A percentile compares a stretch with the other conserved stretches of the same genome.
Evolutionary conservation across 257 asterid species (phyloP).

Genomic region (Jaltomata sinuosa): DNA sequence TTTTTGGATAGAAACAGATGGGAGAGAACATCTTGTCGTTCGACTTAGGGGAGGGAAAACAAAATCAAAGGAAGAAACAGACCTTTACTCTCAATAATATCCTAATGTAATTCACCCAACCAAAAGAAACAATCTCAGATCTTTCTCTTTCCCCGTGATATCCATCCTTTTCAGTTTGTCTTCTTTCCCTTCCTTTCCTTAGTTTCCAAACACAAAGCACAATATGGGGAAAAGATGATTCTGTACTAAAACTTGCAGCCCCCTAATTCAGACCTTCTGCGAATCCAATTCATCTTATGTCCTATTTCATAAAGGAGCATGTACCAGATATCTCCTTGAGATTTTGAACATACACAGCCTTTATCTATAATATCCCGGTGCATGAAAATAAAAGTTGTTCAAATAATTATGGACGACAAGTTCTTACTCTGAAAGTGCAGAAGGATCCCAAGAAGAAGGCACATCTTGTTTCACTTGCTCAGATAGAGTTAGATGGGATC

Average conservation of each 20-base stretch:
- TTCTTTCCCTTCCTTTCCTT: background rate
- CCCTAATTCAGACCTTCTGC: background rate
- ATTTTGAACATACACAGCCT: background rate
- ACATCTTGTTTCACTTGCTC: conserved; percentile 65
- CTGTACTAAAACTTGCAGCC: background rate
- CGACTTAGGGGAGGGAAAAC: background rate
- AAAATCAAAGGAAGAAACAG: background rate
- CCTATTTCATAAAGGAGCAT: background rate
- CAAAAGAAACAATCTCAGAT: background rate
- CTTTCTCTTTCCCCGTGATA: background rate
- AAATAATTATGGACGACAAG: conserved; percentile 4
- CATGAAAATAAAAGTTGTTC: background rate
- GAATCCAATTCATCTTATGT: background rate
- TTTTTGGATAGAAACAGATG: background rate
- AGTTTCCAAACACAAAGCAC: background rate
- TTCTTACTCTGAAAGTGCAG: conserved; percentile 86
- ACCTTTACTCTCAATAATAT: background rate
- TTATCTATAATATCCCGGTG: background rate
- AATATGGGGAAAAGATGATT: background rate
- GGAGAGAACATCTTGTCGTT: background rate
- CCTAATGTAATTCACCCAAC: background rate
- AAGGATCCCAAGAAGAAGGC: conserved; percentile 84
- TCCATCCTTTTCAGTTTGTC: background rate
- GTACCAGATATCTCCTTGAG: background rate
- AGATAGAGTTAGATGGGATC: conserved; percentile 54